Conservation (phyloP, 345 rosid genomes). For the Brassica incana region DNA sequence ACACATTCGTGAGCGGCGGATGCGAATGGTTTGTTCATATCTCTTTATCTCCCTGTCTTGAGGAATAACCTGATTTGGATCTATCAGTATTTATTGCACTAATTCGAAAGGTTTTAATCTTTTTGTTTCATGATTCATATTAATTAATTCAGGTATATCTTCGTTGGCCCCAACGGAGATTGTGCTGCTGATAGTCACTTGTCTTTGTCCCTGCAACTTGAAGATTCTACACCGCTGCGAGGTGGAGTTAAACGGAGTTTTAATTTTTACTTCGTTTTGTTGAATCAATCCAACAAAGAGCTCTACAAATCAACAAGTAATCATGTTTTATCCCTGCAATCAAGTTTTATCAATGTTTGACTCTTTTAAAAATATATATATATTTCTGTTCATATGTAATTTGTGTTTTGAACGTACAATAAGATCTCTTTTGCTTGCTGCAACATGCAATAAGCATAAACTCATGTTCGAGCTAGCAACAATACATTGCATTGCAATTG, state of each 20-base stretch:
- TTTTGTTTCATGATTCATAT: too few species aligned
- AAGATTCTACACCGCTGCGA: not conserved
- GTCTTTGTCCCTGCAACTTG: not conserved
- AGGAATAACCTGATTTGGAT: too few species aligned
- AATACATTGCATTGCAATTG: too few species aligned
- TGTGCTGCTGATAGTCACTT: not conserved
- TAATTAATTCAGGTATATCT: not conserved
- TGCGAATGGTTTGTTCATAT: constrained; percentile 22
- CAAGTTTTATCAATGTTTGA: not conserved
- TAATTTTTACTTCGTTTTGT: not conserved
- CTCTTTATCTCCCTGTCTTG: not conserved
- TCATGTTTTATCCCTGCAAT: not conserved
- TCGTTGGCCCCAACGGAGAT: not conserved
- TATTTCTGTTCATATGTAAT: not conserved
- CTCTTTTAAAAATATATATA: not conserved
- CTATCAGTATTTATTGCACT: too few species aligned
- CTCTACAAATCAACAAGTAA: constrained; percentile 16
- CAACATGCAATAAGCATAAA: too few species aligned
- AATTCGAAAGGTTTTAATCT: too few species aligned
- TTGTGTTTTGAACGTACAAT: not conserved
- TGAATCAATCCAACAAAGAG: constrained; percentile 23
- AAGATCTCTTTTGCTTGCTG: not conserved
- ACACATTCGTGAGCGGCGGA: not conserved
- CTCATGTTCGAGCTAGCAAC: too few species aligned
- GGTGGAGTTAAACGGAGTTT: not conserved